Evolutionary conservation across 345 rosid species (phyloP), one percentile per base, ranked within the genome.

Genomic region (Physaria fendleri): DNA sequence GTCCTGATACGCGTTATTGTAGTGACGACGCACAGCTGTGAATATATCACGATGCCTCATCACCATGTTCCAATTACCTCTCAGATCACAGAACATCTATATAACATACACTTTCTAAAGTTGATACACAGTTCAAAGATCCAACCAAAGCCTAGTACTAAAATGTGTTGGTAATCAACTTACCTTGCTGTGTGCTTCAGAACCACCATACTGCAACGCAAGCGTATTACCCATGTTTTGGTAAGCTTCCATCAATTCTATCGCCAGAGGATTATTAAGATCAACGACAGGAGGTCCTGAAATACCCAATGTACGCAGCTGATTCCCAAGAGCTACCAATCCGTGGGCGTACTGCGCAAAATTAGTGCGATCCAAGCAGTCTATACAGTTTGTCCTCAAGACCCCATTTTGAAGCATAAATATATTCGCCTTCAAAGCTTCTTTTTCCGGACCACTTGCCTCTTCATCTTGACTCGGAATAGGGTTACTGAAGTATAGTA

Each of bases 101-200:
- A 42, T 17, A 62, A 43, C 28, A 48, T 17, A 27, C 47, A 40
- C 27, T 55, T 23, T 46, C 21, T 56, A 20, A 28, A 30, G 56
- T 53, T 29, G 28, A 49, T 41, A 27, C 44, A 44, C 23, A 53
- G 4, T 62, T 69, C 29, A 37, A 21, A 24, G 6, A 22, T 62
- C 1, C 7, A 53, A 7, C 14, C 9, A 64, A 35, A 54, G 30
- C 21, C 11, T 53, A 22, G 11, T 32, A 40, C 24, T 1, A 16
- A 37, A 21, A 39, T 3, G 17, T 46, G 29, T 29, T 62, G 68
- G 52, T 24, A 41, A 56, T 2, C 13, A 50, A 40, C 1, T 50
- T 20, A 86, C 98, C 92, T 92, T 92, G 77, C 76, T 88, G 65
- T 92, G 98, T 40, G 98, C 98, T 15, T 87, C 87, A 8, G 98